phyloP scores from a whole-genome alignment of 805 yeast species.

The Schizosaccharomyces cryophilus region DNA sequence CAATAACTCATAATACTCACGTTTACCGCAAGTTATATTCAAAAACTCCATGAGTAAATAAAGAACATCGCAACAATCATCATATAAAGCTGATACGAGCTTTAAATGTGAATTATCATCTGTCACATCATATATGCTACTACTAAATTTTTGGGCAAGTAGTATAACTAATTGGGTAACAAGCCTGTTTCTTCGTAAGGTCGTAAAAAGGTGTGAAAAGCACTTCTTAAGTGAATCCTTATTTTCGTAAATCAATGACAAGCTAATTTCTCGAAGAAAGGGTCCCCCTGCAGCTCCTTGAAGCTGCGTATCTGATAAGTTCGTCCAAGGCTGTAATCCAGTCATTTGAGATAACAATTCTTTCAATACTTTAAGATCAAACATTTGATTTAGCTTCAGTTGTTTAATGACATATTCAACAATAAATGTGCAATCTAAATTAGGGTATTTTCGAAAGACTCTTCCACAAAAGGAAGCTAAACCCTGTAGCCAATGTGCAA shows the following conservation, averaged over 20 bases:
- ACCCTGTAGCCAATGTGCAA: conserved; percentile 56
- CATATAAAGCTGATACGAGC: conserved; percentile 43
- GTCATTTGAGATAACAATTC: conserved; percentile 51
- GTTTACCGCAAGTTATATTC: conserved; percentile 22
- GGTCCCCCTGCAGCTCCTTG: conserved; percentile 39
- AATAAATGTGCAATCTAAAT: conserved; percentile 38
- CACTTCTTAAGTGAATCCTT: conserved; percentile 26
- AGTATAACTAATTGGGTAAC: conserved; percentile 43
- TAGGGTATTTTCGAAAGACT: conserved; percentile 29
- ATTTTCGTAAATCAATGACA: conserved; percentile 21
- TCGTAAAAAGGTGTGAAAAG: conserved; percentile 25
- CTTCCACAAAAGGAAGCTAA: conserved; percentile 58
- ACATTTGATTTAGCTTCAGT: conserved; percentile 32
- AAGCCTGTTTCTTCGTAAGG: conserved; percentile 19
- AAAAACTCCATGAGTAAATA: conserved; percentile 39
- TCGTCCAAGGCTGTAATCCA: conserved; percentile 47
- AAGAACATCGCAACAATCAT: conserved; percentile 43
- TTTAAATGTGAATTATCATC: conserved; percentile 29
- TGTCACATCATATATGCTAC: conserved; percentile 15
- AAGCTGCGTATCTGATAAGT: conserved; percentile 42
- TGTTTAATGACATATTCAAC: conserved; percentile 35
- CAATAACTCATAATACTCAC: conserved; percentile 7
- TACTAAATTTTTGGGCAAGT: conserved; percentile 25
- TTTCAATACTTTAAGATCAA: conserved; percentile 37
- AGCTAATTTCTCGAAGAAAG: conserved; percentile 29